Percentiles rank a stretch among this genome's conserved stretches.
Evolutionary conservation across 305 asterid species (phyloP).

Genomic region (Petunia hybrid): DNA sequence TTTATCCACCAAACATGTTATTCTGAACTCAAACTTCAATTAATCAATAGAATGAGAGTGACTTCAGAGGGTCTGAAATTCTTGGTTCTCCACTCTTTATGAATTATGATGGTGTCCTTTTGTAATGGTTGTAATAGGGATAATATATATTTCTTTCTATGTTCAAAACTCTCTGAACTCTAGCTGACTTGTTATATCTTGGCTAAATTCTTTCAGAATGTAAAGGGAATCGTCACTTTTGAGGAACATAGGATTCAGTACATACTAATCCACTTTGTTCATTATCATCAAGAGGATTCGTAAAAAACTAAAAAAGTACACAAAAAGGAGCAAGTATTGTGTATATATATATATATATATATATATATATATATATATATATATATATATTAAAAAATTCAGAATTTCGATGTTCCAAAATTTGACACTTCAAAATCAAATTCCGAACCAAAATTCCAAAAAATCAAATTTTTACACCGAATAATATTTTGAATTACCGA

Average conservation of each 20-base stretch:
- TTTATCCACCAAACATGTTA: neutral
- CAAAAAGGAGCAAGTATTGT: no score
- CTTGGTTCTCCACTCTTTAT: neutral
- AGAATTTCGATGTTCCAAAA: no score
- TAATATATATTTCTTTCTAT: neutral
- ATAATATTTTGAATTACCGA: no score
- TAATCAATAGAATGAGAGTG: conserved; percentile 11
- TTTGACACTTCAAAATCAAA: no score
- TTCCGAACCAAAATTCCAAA: no score
- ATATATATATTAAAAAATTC: no score
- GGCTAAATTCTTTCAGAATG: conserved; percentile 48
- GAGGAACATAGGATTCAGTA: conserved; percentile 7
- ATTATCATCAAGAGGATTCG: no score
- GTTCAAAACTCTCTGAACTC: conserved; percentile 17
- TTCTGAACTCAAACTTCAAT: neutral
- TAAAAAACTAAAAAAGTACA: no score
- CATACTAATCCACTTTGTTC: no score
- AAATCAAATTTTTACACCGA: no score
- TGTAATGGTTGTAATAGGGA: conserved; percentile 8
- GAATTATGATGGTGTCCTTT: neutral
- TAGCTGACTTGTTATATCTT: conserved; percentile 34
- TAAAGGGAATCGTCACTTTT: conserved; percentile 46
- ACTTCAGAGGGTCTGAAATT: neutral
- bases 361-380: no score
- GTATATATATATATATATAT: no score